Evolutionary conservation across 768 basidiomycete species (phyloP).

Genomic region (Mycena rebaudengoi): DNA sequence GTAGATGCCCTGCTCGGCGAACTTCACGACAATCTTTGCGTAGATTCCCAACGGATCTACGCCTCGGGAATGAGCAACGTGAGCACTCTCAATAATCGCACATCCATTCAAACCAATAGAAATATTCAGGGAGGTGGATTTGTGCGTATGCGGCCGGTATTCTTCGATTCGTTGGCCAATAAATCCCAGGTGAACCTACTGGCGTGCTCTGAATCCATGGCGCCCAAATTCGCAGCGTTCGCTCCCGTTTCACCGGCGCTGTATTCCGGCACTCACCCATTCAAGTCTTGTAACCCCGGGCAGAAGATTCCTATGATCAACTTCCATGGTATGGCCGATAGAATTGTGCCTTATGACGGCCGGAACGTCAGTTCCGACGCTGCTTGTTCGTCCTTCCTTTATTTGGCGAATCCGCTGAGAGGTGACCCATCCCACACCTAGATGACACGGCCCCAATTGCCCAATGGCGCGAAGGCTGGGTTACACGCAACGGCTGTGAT

Average conservation of each 20-base stretch:
- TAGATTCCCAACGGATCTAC: constrained; percentile 27
- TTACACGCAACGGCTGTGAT: constrained; percentile 20
- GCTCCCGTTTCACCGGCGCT: constrained; percentile 29
- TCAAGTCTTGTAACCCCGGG: constrained; percentile 14
- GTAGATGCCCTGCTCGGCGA: constrained; percentile 7
- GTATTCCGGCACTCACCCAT: constrained; percentile 23
- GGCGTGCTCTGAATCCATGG: constrained; percentile 22
- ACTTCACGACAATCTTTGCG: constrained; percentile 24
- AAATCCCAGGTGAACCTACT: constrained; percentile 23
- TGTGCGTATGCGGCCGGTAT: constrained; percentile 1
- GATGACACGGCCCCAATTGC: constrained; percentile 21
- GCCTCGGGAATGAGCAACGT: constrained; percentile 31
- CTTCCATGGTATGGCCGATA: constrained; percentile 26
- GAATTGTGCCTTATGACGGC: constrained; percentile 23
- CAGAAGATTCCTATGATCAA: constrained; percentile 24
- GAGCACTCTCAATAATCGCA: background rate
- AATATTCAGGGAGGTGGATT: constrained; percentile 25
- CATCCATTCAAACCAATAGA: background rate
- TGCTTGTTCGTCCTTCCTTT: background rate
- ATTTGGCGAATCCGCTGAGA: background rate
- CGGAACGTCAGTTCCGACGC: constrained; percentile 1
- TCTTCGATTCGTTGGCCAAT: background rate
- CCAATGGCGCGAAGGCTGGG: constrained; percentile 24
- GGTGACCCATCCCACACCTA: background rate
- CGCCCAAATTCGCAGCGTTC: constrained; percentile 25